Evolutionary conservation across 1,284 basidiomycete genomes (phyloP), one percentile per base, ranked within the genome.

Genomic region (Cystobasidium pallidum): DNA sequence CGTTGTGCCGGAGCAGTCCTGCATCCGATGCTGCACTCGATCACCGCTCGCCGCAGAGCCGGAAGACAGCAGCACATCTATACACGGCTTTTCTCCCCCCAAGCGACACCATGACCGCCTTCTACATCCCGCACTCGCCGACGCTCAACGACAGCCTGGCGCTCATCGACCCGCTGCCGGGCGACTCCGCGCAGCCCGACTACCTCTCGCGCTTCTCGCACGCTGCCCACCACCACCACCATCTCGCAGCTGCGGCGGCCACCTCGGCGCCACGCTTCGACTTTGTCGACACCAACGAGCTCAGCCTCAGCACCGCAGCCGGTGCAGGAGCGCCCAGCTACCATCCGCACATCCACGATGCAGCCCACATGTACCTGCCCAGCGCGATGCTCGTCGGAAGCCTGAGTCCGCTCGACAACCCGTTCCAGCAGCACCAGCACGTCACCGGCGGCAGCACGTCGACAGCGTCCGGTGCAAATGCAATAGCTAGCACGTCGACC

Each of bases 51-150:
- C 8, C 15, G 49, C 24, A 51, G 24, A 24, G 43, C 43, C n/a
- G 49, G 24, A 26, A 2, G n/a, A 36, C 30, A 57, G 26, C 17
- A 15, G 19, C 10, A 17, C n/a, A n/a, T n/a, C n/a, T n/a, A n/a
- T n/a, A n/a, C n/a, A 51, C 21, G n/a, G 21, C 32, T 30, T 55
- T 55, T 13, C 39, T 66, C 36, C 34, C 24, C 19, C 26, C 26
- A 17, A 36, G 1, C 24, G 13, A 47, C 34, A 7, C 49, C 24
- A 66, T 66, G 64, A 66, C 64, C 11, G 64, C 64, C 13, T 66
- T 36, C 64, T 66, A 66, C 39, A 66, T 66, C 21, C 64, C 64
- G 19, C 64, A 66, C 64, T 66, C 64, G 49, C 64, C 64, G 2
- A 66, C 64, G 17, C 49, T 66, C 41, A 47, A 36, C 19, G 64